Evolutionary conservation across 1,284 basidiomycete genomes (phyloP).

Genomic region (Ustilago bromivora): DNA sequence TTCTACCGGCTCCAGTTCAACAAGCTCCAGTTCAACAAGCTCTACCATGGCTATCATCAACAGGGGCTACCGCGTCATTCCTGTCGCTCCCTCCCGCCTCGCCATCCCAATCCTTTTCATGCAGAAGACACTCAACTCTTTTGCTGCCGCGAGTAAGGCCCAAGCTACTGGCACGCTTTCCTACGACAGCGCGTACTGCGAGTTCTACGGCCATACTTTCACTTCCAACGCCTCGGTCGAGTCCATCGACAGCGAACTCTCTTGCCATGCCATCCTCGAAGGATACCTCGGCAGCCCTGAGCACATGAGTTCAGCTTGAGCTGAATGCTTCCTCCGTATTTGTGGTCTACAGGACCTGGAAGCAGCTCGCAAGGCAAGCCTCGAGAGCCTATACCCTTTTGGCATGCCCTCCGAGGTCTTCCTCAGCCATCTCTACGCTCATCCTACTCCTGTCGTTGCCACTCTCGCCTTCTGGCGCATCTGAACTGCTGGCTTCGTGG

Average conservation of each 20-base stretch:
- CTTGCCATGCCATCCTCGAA: not conserved
- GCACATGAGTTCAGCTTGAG: not conserved
- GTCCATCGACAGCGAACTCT: not conserved
- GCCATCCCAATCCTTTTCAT: not conserved
- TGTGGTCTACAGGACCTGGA: not conserved
- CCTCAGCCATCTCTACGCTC: not conserved
- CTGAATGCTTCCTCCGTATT: not conserved
- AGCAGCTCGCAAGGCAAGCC: not conserved
- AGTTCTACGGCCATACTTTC: not conserved
- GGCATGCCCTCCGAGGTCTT: not conserved
- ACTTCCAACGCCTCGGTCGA: not conserved
- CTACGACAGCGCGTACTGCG: not conserved
- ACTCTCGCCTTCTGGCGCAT: not conserved
- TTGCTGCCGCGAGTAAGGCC: slow-evolving; percentile 1
- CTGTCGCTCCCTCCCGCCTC: not conserved
- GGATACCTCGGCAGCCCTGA: not conserved
- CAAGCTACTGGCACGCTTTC: not conserved
- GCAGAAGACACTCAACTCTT: not conserved
- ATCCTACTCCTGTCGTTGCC: not conserved
- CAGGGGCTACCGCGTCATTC: not conserved
- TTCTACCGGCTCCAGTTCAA: not conserved
- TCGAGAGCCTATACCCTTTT: not conserved
- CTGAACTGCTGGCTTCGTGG: not conserved
- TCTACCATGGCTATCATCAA: not conserved
- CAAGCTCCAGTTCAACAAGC: not conserved